A percentile compares a stretch with the other conserved stretches of the same genome.
phyloP scores from a whole-genome alignment of 2,329 filamentous ascomycete species.

The Aspergillus costaricaensis region DNA sequence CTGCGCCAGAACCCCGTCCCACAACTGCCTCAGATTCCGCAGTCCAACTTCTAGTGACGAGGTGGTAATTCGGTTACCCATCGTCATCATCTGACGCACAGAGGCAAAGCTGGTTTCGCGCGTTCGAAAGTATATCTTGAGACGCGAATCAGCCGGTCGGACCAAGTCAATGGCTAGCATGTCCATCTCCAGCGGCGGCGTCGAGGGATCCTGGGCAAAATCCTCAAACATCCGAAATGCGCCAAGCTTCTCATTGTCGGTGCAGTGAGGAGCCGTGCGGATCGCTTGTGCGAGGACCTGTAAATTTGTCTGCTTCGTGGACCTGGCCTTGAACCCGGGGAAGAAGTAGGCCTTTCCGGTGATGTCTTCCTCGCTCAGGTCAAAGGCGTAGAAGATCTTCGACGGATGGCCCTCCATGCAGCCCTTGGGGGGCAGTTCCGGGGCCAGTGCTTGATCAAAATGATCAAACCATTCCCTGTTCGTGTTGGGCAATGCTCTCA shows the following conservation, averaged over 20 bases:
- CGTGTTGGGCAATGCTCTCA: not conserved
- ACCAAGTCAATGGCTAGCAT: slow-evolving; percentile 15
- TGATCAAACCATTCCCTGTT: not conserved
- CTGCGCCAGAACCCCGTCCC: not conserved
- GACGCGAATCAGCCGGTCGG: slow-evolving; percentile 2
- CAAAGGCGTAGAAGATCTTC: slow-evolving; percentile 7
- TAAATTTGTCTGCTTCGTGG: not conserved
- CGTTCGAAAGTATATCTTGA: slow-evolving; percentile 14
- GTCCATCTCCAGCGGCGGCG: not conserved
- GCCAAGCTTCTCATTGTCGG: not conserved
- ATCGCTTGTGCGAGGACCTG: slow-evolving; percentile 1
- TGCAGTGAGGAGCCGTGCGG: not conserved
- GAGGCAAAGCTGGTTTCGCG: slow-evolving; percentile 5
- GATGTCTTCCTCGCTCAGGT: not conserved
- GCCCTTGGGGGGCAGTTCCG: not conserved
- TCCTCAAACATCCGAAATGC: not conserved
- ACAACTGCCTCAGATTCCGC: not conserved
- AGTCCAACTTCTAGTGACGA: not conserved
- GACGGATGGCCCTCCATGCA: slow-evolving; percentile 3
- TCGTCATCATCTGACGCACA: slow-evolving; percentile 3
- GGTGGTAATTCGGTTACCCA: not conserved
- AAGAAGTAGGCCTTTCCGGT: slow-evolving; percentile 8
- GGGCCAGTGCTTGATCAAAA: not conserved
- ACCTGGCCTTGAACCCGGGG: slow-evolving; percentile 3
- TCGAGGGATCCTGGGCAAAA: not conserved